phyloP scores from a whole-genome alignment of 2,329 filamentous ascomycete genomes.

The Pseudogymnoascus pannorum region DNA sequence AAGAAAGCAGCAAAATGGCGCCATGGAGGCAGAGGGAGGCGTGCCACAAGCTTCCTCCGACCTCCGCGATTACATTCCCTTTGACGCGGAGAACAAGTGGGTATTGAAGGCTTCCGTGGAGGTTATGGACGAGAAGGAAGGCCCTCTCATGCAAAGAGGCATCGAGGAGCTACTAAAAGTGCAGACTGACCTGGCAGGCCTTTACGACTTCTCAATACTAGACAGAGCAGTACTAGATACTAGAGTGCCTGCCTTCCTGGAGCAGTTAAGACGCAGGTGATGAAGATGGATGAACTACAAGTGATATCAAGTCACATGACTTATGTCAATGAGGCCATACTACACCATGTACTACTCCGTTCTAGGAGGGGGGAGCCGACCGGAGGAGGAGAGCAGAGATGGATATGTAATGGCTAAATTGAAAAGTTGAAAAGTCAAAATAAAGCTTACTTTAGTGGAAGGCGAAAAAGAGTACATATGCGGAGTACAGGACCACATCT shows the following conservation, averaged over 20 bases:
- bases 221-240: conserved; percentile 50
- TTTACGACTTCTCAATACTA: conserved; percentile 44
- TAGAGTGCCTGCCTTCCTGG: conserved; percentile 24
- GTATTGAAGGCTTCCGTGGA: conserved; percentile 47
- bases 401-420: neutral
- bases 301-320: conserved; percentile 6
- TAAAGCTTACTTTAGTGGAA: conserved; percentile 4
- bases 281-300: neutral
- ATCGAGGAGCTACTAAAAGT: conserved; percentile 43
- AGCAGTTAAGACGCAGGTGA: neutral
- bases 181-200: conserved; percentile 41
- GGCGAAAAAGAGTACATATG: neutral
- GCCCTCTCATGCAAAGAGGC: conserved; percentile 45
- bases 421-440: neutral
- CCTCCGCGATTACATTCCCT: conserved; percentile 15
- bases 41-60: conserved; percentile 20
- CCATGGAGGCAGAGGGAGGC: neutral
- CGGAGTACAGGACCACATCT: neutral
- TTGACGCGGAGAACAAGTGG: conserved; percentile 46
- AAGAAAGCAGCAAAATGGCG: conserved; percentile 4
- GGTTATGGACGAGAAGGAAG: conserved; percentile 49
- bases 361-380: neutral
- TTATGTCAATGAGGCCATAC: neutral
- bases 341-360: neutral
- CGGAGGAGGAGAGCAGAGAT: neutral